These are phyloP conservation scores for Colletotrichum higginsianum DNA, from an alignment of 2,329 filamentous ascomycete genomes.

Conservation along the genomic window DNA sequence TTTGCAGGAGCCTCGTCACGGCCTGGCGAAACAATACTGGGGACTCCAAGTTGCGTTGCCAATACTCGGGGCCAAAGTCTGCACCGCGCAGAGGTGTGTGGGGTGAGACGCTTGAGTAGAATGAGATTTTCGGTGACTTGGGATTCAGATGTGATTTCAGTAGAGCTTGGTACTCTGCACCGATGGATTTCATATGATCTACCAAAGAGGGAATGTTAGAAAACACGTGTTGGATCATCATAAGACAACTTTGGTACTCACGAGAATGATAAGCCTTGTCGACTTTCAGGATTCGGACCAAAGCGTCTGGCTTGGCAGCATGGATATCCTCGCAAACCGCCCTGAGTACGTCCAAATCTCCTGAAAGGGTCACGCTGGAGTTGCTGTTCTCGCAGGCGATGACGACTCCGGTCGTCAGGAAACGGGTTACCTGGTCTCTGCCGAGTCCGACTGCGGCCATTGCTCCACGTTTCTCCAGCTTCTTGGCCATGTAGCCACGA, in stretches of 20 bases:
- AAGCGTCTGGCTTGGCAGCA: not conserved
- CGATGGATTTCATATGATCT: constrained; percentile 40
- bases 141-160: constrained; percentile 12
- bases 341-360: constrained; percentile 44
- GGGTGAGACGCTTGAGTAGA: constrained; percentile 31
- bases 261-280: constrained; percentile 34
- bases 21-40: constrained; percentile 40
- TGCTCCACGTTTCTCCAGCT: constrained; percentile 43
- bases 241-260: not conserved
- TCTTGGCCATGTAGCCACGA: constrained; percentile 49
- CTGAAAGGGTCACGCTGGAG: constrained; percentile 49
- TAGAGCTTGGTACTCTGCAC: constrained; percentile 29
- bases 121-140: constrained; percentile 4
- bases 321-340: constrained; percentile 48
- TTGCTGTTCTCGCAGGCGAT: constrained; percentile 43
- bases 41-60: constrained; percentile 42
- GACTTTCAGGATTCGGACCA: constrained; percentile 20
- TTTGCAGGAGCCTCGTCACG: constrained; percentile 34
- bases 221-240: not conserved
- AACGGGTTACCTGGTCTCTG: constrained; percentile 19
- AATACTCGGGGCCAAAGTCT: constrained; percentile 34
- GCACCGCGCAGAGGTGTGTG: constrained; percentile 4
- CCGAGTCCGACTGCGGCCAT: constrained; percentile 55
- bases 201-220: not conserved
- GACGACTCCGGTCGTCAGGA: constrained; percentile 14